phyloP scores from a whole-genome alignment of 139 green algal species.

The Chlamydomonas sp. region DNA sequence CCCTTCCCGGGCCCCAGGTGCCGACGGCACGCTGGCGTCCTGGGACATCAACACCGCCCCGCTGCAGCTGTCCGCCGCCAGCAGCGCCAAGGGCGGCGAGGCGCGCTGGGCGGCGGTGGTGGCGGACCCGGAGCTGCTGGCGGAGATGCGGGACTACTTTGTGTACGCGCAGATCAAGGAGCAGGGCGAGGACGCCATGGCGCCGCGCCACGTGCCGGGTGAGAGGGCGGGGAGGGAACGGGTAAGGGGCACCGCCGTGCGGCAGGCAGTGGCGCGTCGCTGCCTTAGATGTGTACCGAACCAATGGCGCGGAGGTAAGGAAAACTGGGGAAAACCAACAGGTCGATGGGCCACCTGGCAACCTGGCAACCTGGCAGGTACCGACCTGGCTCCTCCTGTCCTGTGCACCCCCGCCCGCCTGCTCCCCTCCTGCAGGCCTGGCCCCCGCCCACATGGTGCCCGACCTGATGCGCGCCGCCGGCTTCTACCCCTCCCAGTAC shows the following conservation, averaged over 20 bases:
- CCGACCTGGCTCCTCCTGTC: neutral
- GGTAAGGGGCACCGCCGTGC: too few relatives aligned
- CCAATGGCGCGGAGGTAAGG: too few relatives aligned
- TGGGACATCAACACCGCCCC: constrained; percentile 65
- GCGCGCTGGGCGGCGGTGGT: constrained; percentile 59
- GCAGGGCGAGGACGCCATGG: constrained; percentile 64
- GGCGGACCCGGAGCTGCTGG: constrained; percentile 55
- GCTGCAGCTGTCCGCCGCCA: constrained; percentile 32
- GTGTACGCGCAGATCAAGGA: constrained; percentile 64
- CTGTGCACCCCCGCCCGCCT: neutral
- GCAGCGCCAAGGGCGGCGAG: neutral
- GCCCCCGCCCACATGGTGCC: constrained; percentile 65
- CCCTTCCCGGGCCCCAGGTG: constrained; percentile 23
- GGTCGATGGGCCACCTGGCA: too few relatives aligned
- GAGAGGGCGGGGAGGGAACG: neutral
- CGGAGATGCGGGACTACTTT: constrained; percentile 80
- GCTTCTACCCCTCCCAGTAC: constrained; percentile 74
- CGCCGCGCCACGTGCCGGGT: constrained; percentile 44
- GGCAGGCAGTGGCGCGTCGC: too few relatives aligned
- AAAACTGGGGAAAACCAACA: too few relatives aligned
- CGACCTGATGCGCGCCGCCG: constrained; percentile 74
- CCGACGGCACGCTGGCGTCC: constrained; percentile 64
- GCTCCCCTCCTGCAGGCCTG: constrained; percentile 25
- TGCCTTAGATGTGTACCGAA: too few relatives aligned
- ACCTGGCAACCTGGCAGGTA: too few relatives aligned